Evolutionary conservation across 148 eudicot species (phyloP), one percentile per base, ranked within the genome.

Genomic region (Nepenthes mirabilis): DNA sequence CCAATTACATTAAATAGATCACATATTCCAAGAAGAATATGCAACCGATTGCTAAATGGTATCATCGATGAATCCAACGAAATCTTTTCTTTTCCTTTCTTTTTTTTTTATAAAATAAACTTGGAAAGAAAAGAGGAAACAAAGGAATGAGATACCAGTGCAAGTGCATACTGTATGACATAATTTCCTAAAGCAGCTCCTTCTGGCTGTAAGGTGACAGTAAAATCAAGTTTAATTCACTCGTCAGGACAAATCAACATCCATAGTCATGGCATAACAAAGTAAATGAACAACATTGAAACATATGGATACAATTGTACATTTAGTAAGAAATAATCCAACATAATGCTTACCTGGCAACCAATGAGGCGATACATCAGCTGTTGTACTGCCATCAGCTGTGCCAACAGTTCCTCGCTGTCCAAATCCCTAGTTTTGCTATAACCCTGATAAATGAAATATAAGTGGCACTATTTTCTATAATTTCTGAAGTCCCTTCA

Each of bases 141-240:
- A 54, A 53, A 54, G 33, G 48, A 63, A 70, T 33, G 1, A 70
- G 87, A 57, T 77, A 91, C 99, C 96, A 88, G 78, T 57, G 99
- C 99, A 47, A 93, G 77, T n/a, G 99, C 99, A 84, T 88, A 93
- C 70, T 93, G 99, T 69, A 93, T 93, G 12, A 93, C 85, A 68
- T 88, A 93, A 79, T 88, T 88, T 75, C 79, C 65, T 32, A 73
- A 79, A 52, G 96, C 99, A 59, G 99, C 96, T 64, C 99, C 99
- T 74, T 93, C 99, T 36, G 99, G 99, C 99, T 93, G 90, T 50
- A 43, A 68, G 56, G 55, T 11, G 57, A 40, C 64, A 23, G 23
- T 34, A 51, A 58, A 43, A 75, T 23, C 11, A 33, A 64, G 40
- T 49, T 6, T 11, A 32, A 66, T 33, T 56, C 43, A 7, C 2